Conservation (phyloP, 805 yeast genomes). For the Yarrowia sp. region DNA sequence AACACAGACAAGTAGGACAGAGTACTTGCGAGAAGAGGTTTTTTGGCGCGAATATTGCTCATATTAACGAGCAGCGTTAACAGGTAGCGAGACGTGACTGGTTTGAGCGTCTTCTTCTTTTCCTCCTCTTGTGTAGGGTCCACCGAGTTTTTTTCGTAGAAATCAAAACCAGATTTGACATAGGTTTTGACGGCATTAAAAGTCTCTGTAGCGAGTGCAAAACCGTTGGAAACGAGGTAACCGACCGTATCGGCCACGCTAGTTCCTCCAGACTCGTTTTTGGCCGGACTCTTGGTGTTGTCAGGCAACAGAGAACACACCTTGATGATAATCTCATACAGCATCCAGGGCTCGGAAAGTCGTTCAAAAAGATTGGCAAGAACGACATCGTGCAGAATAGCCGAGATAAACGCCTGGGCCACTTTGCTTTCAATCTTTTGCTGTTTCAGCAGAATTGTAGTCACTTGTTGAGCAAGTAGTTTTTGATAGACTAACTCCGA, state of each 20-base stretch:
- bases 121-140: neutral
- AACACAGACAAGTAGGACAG: constrained; percentile 16
- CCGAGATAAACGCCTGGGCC: constrained; percentile 41
- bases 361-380: constrained; percentile 45
- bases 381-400: constrained; percentile 45
- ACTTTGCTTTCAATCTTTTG: constrained; percentile 44
- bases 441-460: constrained; percentile 42
- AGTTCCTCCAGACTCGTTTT: neutral
- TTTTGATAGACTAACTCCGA: constrained; percentile 39
- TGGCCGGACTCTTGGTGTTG: neutral
- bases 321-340: constrained; percentile 45
- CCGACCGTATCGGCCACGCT: neutral
- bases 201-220: neutral
- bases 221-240: neutral
- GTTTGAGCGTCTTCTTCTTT: neutral
- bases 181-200: neutral
- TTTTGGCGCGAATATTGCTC: constrained; percentile 2
- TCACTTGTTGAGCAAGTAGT: constrained; percentile 38
- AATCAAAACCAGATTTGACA: neutral
- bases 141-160: neutral
- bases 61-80: neutral
- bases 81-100: neutral
- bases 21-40: neutral
- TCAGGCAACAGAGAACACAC: constrained; percentile 25
- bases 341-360: constrained; percentile 50